Percentiles rank a stretch among this genome's conserved stretches.
Conservation (phyloP, 1,284 basidiomycete species). For the Wolfiporia cocos region DNA sequence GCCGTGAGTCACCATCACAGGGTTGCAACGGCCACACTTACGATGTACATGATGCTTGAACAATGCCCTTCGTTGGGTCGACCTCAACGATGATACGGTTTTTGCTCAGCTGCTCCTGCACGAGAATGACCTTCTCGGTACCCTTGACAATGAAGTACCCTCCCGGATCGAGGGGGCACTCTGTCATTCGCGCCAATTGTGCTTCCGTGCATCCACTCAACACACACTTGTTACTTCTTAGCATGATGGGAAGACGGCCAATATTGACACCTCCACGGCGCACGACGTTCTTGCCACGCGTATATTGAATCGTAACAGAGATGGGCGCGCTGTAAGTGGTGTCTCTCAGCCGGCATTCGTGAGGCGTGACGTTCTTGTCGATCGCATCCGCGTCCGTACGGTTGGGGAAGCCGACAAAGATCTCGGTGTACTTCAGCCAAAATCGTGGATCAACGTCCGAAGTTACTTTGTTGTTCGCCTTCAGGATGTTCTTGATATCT, state of each 20-base stretch:
- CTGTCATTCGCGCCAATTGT: slow-evolving; percentile 87
- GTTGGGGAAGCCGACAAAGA: slow-evolving; percentile 88
- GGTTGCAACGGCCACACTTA: slow-evolving; percentile 34
- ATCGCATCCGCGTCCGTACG: slow-evolving; percentile 80
- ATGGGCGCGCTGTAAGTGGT: slow-evolving; percentile 95
- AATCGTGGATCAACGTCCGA: slow-evolving; percentile 98
- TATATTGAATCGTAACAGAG: slow-evolving; percentile 94
- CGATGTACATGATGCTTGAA: slow-evolving; percentile 97
- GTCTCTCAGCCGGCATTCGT: slow-evolving; percentile 96
- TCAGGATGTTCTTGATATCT: slow-evolving; percentile 95
- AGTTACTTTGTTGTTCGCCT: slow-evolving; percentile 88
- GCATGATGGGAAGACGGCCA: slow-evolving; percentile 95
- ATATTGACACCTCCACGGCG: slow-evolving; percentile 83
- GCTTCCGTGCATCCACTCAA: slow-evolving; percentile 75
- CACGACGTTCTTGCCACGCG: slow-evolving; percentile 87
- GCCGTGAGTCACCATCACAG: background rate
- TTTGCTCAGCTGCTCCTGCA: slow-evolving; percentile 98
- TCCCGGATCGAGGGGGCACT: slow-evolving; percentile 97
- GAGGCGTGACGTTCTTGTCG: slow-evolving; percentile 87
- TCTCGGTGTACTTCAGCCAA: slow-evolving; percentile 96
- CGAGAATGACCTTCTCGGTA: slow-evolving; percentile 98
- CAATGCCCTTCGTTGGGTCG: slow-evolving; percentile 85
- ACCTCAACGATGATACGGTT: slow-evolving; percentile 99
- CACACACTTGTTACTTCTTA: slow-evolving; percentile 92
- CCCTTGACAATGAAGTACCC: slow-evolving; percentile 99